These are phyloP conservation scores for Camellia sinensis DNA, from an alignment of 148 eudicot species.

Conservation along the genomic window DNA sequence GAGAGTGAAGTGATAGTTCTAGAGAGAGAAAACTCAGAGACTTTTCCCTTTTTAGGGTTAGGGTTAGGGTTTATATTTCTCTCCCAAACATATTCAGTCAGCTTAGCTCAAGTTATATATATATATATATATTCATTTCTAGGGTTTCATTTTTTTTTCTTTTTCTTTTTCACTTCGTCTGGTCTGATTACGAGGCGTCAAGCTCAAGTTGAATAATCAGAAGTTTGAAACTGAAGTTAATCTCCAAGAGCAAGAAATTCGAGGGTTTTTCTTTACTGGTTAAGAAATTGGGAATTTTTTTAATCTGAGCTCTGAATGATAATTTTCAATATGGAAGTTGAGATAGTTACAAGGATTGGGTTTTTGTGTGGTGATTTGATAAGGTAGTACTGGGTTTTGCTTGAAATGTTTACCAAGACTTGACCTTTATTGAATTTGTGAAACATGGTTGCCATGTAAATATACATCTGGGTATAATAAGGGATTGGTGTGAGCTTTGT, in stretches of 20 bases:
- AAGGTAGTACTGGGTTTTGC: conserved; percentile 1
- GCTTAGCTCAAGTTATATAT: background rate
- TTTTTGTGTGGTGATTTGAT: background rate
- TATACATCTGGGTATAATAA: background rate
- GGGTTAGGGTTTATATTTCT: background rate
- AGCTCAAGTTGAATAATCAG: conserved; percentile 13
- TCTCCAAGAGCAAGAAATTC: background rate
- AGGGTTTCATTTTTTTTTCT: conserved; percentile 15
- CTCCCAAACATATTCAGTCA: background rate
- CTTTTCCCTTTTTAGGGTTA: background rate
- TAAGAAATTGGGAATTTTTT: background rate
- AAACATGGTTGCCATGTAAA: background rate
- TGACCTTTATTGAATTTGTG: conserved; percentile 1
- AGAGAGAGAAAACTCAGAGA: background rate
- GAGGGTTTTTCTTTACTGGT: background rate
- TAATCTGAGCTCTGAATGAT: background rate
- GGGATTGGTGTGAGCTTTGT: conserved; percentile 4
- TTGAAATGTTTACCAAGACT: background rate
- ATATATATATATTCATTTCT: conserved; percentile 2
- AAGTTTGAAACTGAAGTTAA: conserved; percentile 15
- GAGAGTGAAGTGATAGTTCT: background rate
- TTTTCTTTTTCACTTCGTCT: background rate
- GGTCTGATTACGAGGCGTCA: conserved; percentile 21
- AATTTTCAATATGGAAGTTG: background rate
- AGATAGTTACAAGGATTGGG: conserved; percentile 17